Evolutionary conservation across 2,329 filamentous ascomycete species (phyloP), one percentile per base, ranked within the genome.

Genomic region (Venturia asperata): DNA sequence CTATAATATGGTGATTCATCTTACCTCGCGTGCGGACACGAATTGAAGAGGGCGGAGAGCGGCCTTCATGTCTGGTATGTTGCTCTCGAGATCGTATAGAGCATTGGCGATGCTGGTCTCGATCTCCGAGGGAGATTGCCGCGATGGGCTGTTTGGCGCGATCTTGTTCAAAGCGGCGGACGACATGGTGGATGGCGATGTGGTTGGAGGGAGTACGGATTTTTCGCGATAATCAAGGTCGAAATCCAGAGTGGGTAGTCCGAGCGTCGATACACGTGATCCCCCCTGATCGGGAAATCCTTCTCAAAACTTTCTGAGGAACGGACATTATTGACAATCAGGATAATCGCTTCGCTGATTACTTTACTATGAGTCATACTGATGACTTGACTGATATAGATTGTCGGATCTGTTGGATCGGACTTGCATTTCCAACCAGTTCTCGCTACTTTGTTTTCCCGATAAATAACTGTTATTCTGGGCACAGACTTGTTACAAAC

Each of bases 1-100:
- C 21, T 52, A 21, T 17, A 21, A 10, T 27, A 52, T 42, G 10
- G 24, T 52, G 34, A 70, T 67, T 74, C 70, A 76, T 87, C 92
- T 92, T 89, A 99, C 94, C 93, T 99, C 94, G 82, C 92, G 91
- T 80, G 94, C 94, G 83, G 91, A 96, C 80, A 95, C 91, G 82
- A 99, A 92, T 87, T 99, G 94, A 82, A 99, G 88, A 81, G 94
- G 94, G 78, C 94, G 89, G 79, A 99, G 89, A 74, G 92, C 89
- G 77, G 86, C 87, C 90, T 93, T 96, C 83, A 99, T 90, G 83
- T 99, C 94, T 80, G 92, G 85, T 78, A 94, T 96, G 88, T 97
- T 97, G 85, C 88, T 92, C 91, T 99, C 94, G 82, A 99, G 91
- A 78, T 99, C 94, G 85, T 89, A 95, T 72, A 99, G 91, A 83